Evolutionary conservation across 106 monocot species (phyloP).

Genomic region (Dendrobium officinale): DNA sequence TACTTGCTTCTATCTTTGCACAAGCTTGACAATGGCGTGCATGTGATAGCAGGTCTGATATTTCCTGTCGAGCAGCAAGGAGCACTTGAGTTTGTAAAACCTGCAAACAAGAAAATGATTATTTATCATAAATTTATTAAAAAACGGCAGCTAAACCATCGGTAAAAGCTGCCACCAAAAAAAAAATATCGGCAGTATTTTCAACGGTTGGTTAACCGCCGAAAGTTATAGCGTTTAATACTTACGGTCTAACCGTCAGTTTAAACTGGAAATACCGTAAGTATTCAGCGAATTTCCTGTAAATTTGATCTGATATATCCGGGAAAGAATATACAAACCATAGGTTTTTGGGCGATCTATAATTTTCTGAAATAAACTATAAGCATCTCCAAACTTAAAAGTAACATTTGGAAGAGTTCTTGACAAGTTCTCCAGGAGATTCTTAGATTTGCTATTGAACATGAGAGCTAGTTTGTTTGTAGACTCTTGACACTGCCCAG

Average conservation of each 20-base stretch:
- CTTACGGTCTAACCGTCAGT: no score
- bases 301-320: not conserved
- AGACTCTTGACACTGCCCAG: slow-evolving; percentile 60
- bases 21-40: slow-evolving; percentile 66
- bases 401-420: slow-evolving; percentile 54
- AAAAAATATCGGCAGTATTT: no score
- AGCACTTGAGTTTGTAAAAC: slow-evolving; percentile 56
- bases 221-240: no score
- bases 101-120: slow-evolving; percentile 19
- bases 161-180: no score
- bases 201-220: no score
- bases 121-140: not conserved
- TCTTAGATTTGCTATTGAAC: slow-evolving; percentile 52
- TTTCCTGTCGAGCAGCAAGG: slow-evolving; percentile 67
- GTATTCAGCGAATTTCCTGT: no score
- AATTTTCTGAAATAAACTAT: slow-evolving; percentile 59
- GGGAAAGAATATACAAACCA: slow-evolving; percentile 19
- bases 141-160: no score
- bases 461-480: slow-evolving; percentile 58
- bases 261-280: no score
- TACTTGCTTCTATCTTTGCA: slow-evolving; percentile 83
- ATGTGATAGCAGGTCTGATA: slow-evolving; percentile 72
- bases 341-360: slow-evolving; percentile 52
- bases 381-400: slow-evolving; percentile 68
- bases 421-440: slow-evolving; percentile 33